Base-by-base conservation (phyloP, 2,329 filamentous ascomycete genomes). In the Plectosphaerella sp. region DNA sequence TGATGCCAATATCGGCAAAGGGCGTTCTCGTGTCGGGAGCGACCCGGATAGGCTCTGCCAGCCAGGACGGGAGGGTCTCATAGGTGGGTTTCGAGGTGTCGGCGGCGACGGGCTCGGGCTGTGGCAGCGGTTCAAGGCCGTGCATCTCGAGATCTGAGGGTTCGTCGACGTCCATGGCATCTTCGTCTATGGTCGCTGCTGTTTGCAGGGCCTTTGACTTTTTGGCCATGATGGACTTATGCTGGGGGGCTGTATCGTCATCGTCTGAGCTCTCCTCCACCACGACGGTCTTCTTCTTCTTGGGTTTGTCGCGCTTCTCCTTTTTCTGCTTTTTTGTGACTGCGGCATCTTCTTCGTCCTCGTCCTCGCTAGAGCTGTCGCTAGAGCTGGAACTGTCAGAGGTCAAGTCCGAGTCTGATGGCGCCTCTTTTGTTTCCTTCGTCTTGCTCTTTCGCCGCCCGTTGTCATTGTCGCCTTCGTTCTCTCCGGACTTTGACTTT, bases 81-180 rank as follows among this genome's bases (percentile, higher is more conserved):
- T 90, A 91, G n/a, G 80, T 79, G 2, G 87, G 83, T 50, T 79
- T 78, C 48, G 80, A 77, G 1, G 74, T 73, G 28, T 79, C 71
- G 45, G 84, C 78, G 1, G 77, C 72, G 1, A 83, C 75, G 1
- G 80, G 82, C 33, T 80, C 79, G 12, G 89, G 91, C 59, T 96
- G 91, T 8, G 91, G 91, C 18, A 96, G 75, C 7, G 91, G 91
- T 52, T 88, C 84, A 1, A 97, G 75, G 20, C 89, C 90, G 65
- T 91, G 85, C 3, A 85, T 65, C 61, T 82, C 77, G 12, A 60
- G 59, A 20, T 64, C 57, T 41, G 72, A 67, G n/a, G 64, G 16
- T 18, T 45, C 65, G 1, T 64, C 61, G 3, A 55, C 58, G 15
- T 67, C 64, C 46, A 59, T 59, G 28, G 70, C 67, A 0, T 63